Base-by-base conservation (phyloP, 2,329 filamentous ascomycete genomes). In the Zopfia rhizophila region DNA sequence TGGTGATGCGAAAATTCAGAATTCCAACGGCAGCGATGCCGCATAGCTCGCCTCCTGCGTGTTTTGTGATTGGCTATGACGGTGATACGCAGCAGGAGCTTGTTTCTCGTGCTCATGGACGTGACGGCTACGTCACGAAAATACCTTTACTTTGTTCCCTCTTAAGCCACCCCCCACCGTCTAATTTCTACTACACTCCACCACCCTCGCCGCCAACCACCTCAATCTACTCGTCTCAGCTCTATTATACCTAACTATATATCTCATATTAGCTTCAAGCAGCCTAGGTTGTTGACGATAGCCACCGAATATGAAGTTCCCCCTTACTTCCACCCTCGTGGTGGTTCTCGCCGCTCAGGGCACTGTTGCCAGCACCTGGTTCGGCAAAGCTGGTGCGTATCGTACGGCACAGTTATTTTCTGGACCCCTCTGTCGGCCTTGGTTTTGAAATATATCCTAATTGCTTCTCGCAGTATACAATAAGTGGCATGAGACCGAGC, bases 401-500 rank as follows among this genome's bases (percentile, higher is more conserved):
- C 53, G 56, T 65, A 55, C 42, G 53, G 29, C 32, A 47, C 45
- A 58, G 24, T 55, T 45, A 58, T 72, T 31, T 38, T 51, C 29
- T 41, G 12, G 31, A 17, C 12, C 25, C 23, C 11, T 16, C 18
- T 36, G 17, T 21, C 12, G 7, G 18, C 23, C 38, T 36, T 17
- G 32, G 19, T 30, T 27, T n/a, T 38, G 33, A 23, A 29, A 27
- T 40, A 41, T 45, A 53, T 41, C 30, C 39, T 44, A 49, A 59
- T 66, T 55, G 67, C 49, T 53, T 53, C 48, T 48, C 58, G 36
- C 66, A 96, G 93, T 88, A 12, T 97, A 97, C 81, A 97, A 97
- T 78, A 97, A 94, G 73, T 99, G 94, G 94, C 93, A 97, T 65
- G 88, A 97, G 79, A 96, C 90, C 16, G 94, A 99, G 81, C 85